Percentiles rank a stretch among this genome's conserved stretches.
phyloP scores from a whole-genome alignment of 2,329 filamentous ascomycete genomes.

The Monosporascus ibericus region DNA sequence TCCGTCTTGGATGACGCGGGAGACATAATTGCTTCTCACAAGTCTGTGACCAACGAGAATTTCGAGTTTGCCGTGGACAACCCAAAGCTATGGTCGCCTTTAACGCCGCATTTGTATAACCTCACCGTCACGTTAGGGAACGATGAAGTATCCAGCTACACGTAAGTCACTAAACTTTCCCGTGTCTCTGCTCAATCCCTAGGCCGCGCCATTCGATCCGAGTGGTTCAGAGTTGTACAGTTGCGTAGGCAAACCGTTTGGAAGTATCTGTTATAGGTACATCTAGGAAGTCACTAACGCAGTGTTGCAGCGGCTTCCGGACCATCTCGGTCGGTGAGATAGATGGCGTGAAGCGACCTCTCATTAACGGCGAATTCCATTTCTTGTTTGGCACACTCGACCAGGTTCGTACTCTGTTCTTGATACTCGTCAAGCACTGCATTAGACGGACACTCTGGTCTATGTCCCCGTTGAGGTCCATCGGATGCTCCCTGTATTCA shows the following conservation, averaged over 20 bases:
- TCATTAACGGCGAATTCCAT: conserved; percentile 63
- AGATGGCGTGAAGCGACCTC: conserved; percentile 52
- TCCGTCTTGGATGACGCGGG: conserved; percentile 30
- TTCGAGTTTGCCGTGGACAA: conserved; percentile 51
- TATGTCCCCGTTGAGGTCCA: not conserved
- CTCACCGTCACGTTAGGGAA: conserved; percentile 45
- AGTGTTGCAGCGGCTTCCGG: conserved; percentile 46
- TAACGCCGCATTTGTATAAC: conserved; percentile 58
- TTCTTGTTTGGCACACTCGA: conserved; percentile 66
- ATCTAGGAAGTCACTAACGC: no score
- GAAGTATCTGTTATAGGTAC: no score
- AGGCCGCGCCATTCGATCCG: no score
- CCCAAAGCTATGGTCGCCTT: conserved; percentile 59
- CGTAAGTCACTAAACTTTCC: conserved; percentile 13
- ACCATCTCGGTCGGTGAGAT: conserved; percentile 53
- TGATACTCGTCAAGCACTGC: not conserved
- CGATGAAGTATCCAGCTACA: conserved; percentile 58
- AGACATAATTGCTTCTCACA: conserved; percentile 35
- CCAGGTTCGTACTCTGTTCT: conserved; percentile 30
- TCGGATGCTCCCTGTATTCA: no score
- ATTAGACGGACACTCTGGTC: not conserved
- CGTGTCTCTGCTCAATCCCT: not conserved
- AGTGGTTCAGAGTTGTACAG: no score
- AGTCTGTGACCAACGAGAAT: conserved; percentile 38
- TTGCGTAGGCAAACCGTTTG: no score